A percentile compares a stretch with the other conserved stretches of the same genome.
Conservation (phyloP, 2,329 filamentous ascomycete genomes). For the Colletotrichum eleusines region DNA sequence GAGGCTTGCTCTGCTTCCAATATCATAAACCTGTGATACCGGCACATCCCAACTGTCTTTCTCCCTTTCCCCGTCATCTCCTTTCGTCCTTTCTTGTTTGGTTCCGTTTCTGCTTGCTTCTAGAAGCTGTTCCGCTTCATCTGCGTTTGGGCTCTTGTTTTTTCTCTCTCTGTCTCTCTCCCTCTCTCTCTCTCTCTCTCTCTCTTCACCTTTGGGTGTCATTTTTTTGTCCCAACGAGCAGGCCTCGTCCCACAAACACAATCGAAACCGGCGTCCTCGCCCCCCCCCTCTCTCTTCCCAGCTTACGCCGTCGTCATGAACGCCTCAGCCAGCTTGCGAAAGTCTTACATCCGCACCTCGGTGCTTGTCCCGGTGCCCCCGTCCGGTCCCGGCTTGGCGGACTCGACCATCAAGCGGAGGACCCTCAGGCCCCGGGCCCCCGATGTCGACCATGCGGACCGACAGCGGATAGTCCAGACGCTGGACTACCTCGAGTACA, state of each 20-base stretch:
- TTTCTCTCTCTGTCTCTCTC: no score
- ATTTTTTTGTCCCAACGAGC: background rate
- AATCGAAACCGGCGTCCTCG: no score
- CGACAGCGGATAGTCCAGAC: conserved; percentile 10
- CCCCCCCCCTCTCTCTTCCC: no score
- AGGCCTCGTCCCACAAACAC: background rate
- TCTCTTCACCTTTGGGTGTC: no score
- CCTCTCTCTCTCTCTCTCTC: background rate
- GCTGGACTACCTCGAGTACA: conserved; percentile 12
- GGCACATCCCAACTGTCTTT: background rate
- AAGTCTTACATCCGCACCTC: conserved; percentile 13
- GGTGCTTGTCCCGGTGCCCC: conserved; percentile 7
- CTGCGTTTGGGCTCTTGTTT: no score
- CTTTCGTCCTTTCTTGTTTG: background rate
- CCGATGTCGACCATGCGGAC: background rate
- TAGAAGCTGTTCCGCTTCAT: no score
- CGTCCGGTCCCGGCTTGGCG: background rate
- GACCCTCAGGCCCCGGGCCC: background rate
- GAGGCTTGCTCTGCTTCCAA: background rate
- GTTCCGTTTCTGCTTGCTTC: background rate
- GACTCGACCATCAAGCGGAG: background rate
- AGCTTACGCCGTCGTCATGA: background rate
- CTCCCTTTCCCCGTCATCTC: background rate
- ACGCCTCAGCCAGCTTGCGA: conserved; percentile 19
- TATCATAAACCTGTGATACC: background rate